phyloP scores from a whole-genome alignment of 2,329 filamentous ascomycete species.

The Aspergillus sp. region DNA sequence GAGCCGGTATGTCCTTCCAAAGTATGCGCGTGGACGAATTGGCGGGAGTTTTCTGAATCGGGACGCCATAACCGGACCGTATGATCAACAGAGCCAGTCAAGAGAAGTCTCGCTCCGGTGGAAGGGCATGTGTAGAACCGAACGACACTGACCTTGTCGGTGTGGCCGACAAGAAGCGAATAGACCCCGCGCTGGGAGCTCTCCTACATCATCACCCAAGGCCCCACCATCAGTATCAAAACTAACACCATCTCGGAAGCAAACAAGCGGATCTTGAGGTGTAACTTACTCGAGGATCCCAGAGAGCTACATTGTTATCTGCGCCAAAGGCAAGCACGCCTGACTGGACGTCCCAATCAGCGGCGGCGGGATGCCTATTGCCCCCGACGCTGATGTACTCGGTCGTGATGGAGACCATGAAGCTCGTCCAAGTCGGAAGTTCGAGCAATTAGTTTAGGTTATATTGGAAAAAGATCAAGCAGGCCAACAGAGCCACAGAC shows the following conservation, averaged over 20 bases:
- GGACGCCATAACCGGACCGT: constrained; percentile 66
- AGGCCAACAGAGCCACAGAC: background rate
- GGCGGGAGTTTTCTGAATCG: constrained; percentile 21
- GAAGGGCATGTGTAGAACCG: constrained; percentile 67
- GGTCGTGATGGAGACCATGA: constrained; percentile 43
- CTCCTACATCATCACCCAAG: constrained; percentile 38
- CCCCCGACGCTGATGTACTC: constrained; percentile 75
- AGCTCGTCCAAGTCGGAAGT: constrained; percentile 11
- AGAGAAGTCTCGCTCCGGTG: constrained; percentile 58
- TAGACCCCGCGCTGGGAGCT: constrained; percentile 60
- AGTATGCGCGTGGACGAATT: constrained; percentile 51
- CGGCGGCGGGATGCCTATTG: constrained; percentile 84
- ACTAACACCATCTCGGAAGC: background rate
- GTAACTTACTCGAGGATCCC: constrained; percentile 71
- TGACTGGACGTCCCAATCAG: constrained; percentile 75
- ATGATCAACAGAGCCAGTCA: constrained; percentile 82
- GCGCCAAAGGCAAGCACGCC: constrained; percentile 85
- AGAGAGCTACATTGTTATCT: constrained; percentile 84
- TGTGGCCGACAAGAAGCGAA: constrained; percentile 72
- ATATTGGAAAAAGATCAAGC: no score
- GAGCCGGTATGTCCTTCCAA: constrained; percentile 70
- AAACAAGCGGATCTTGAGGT: background rate
- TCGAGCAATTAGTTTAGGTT: background rate
- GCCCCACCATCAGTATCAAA: background rate
- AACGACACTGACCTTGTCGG: constrained; percentile 77